These are phyloP conservation scores for Phytophthora boehmeriae DNA, from an alignment of 352 stramenopile species.

Conservation along the genomic window DNA sequence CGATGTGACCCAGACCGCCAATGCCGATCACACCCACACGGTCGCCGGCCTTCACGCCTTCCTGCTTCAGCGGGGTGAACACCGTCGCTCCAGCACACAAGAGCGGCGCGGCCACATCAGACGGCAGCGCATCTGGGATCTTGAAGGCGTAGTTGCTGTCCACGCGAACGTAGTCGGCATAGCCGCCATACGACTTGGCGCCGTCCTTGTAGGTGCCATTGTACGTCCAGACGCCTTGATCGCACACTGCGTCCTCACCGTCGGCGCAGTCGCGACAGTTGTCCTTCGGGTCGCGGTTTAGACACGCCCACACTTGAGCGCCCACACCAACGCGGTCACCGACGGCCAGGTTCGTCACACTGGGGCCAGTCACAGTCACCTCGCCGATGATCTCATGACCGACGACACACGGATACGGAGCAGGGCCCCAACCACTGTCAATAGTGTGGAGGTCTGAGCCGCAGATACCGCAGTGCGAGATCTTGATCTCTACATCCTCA, in stretches of 20 bases:
- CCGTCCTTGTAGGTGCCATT: background rate
- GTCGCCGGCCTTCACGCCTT: too few species aligned
- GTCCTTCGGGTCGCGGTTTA: background rate
- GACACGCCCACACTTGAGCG: background rate
- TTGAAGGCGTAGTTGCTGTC: conserved; percentile 1
- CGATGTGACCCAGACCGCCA: too few species aligned
- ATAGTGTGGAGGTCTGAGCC: conserved; percentile 28
- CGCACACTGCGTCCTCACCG: background rate
- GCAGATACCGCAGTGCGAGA: conserved; percentile 58
- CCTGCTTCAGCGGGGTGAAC: too few species aligned
- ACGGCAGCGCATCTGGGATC: background rate
- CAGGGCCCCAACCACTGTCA: conserved; percentile 40
- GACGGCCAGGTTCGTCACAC: background rate
- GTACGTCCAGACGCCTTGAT: background rate
- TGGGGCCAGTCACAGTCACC: background rate
- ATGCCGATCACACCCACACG: too few species aligned
- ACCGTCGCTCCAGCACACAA: too few species aligned
- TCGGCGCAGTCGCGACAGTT: background rate
- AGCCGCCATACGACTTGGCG: background rate
- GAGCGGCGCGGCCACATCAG: too few species aligned
- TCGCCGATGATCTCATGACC: conserved; percentile 35
- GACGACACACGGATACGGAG: conserved; percentile 42
- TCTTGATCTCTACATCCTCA: conserved; percentile 55
- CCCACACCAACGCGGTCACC: too few species aligned
- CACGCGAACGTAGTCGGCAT: background rate